Percentiles rank a stretch among this genome's conserved stretches.
These are phyloP conservation scores for Colletotrichum navitas DNA, from an alignment of 2,329 filamentous ascomycete species.

Conservation along the genomic window DNA sequence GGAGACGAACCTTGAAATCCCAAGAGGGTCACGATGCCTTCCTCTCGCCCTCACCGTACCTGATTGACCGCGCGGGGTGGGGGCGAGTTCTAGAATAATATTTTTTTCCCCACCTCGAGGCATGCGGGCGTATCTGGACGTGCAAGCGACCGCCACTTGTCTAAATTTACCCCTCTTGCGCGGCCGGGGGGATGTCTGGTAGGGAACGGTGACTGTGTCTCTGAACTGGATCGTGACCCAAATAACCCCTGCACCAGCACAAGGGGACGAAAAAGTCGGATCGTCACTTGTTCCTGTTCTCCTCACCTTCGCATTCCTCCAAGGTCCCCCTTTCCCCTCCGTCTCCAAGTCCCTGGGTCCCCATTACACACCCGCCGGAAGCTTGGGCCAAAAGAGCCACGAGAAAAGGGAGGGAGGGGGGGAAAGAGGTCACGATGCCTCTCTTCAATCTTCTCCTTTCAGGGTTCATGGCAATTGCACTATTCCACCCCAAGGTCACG, in stretches of 20 bases:
- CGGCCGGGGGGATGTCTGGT: background rate
- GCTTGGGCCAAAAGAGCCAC: slow-evolving; percentile 10
- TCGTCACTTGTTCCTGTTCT: slow-evolving; percentile 35
- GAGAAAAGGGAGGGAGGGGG: background rate
- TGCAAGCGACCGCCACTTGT: background rate
- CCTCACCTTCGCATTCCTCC: slow-evolving; percentile 1
- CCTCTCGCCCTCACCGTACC: slow-evolving; percentile 26
- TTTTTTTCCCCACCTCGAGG: background rate
- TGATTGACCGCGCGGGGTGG: slow-evolving; percentile 12
- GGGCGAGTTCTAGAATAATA: slow-evolving; percentile 25
- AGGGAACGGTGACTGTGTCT: background rate
- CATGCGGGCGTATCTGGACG: background rate
- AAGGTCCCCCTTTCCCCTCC: background rate
- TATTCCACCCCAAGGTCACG: slow-evolving; percentile 36
- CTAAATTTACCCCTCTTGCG: slow-evolving; percentile 22
- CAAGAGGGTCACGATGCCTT: slow-evolving; percentile 19
- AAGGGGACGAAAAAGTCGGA: slow-evolving; percentile 32
- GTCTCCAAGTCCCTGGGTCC: background rate
- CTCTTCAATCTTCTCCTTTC: slow-evolving; percentile 21
- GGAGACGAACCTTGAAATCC: background rate
- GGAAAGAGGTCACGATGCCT: slow-evolving; percentile 34
- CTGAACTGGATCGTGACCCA: slow-evolving; percentile 21
- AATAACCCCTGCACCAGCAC: slow-evolving; percentile 31
- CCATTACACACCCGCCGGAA: slow-evolving; percentile 3
- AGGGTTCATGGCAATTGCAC: slow-evolving; percentile 31